These are phyloP conservation scores for Leccinum subfulvum DNA, from an alignment of 1,284 basidiomycete species.

Conservation along the genomic window DNA sequence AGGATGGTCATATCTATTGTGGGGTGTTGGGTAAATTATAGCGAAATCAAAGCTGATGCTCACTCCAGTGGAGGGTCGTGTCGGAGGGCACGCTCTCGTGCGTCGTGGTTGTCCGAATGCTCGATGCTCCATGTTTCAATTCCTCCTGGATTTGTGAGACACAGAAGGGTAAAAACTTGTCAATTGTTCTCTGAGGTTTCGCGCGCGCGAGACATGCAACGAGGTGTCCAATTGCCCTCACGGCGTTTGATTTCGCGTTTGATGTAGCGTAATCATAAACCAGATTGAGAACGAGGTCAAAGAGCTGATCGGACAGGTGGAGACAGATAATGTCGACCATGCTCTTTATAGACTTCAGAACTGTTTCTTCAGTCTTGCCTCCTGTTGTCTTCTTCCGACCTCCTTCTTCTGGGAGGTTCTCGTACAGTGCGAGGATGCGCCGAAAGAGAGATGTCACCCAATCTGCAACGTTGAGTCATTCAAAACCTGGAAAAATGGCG, in stretches of 20 bases:
- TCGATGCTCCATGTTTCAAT: conserved; percentile 90
- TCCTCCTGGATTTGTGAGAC: conserved; percentile 82
- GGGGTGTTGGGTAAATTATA: conserved; percentile 10
- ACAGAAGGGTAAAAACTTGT: conserved; percentile 81
- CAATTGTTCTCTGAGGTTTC: conserved; percentile 75
- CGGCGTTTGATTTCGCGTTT: conserved; percentile 85
- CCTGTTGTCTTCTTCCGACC: conserved; percentile 79
- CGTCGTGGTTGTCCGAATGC: conserved; percentile 84
- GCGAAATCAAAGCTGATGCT: conserved; percentile 32
- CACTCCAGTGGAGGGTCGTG: conserved; percentile 93
- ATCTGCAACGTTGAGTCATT: conserved; percentile 42
- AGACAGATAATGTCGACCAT: conserved; percentile 85
- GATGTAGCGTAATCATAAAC: conserved; percentile 87
- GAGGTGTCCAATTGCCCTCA: conserved; percentile 87
- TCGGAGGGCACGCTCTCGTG: conserved; percentile 83
- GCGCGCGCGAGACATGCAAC: conserved; percentile 85
- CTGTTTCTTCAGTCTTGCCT: conserved; percentile 82
- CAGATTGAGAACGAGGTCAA: conserved; percentile 83
- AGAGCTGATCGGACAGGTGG: conserved; percentile 85
- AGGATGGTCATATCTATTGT: conserved; percentile 71
- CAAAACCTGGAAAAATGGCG: conserved; percentile 3
- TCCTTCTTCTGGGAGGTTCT: conserved; percentile 93
- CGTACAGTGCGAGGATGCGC: conserved; percentile 83
- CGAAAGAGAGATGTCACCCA: conserved; percentile 91
- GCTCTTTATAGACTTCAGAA: conserved; percentile 80